Conservation (phyloP, 1,284 basidiomycete species). For the Papiliotrema terrestris region DNA sequence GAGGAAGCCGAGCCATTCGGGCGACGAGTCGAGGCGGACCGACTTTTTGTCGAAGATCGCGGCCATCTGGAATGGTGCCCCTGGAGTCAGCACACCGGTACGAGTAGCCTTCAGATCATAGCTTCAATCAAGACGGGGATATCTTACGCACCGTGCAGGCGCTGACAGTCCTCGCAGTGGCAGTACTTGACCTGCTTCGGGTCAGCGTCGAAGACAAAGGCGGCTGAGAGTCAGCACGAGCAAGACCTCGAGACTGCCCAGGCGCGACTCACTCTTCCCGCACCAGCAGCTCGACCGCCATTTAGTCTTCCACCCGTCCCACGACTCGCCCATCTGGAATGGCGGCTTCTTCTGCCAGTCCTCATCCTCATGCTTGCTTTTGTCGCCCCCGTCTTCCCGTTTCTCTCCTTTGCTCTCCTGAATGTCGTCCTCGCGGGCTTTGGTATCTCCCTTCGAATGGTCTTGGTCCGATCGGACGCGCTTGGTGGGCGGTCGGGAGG, state of each 20-base stretch:
- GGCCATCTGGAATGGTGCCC: slow-evolving; percentile 30
- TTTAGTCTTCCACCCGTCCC: slow-evolving; percentile 27
- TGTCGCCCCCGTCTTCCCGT: slow-evolving; percentile 4
- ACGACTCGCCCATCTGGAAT: slow-evolving; percentile 16
- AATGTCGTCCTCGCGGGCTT: slow-evolving; percentile 8
- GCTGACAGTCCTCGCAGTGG: slow-evolving; percentile 37
- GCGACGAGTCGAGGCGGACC: slow-evolving; percentile 23
- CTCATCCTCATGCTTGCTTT: slow-evolving; percentile 17
- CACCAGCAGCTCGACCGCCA: slow-evolving; percentile 37
- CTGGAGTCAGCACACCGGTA: slow-evolving; percentile 5
- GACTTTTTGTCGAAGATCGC: slow-evolving; percentile 31
- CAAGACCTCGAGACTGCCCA: neutral
- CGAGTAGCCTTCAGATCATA: neutral
- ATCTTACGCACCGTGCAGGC: slow-evolving; percentile 27
- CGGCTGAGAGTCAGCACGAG: slow-evolving; percentile 15
- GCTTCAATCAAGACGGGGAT: neutral
- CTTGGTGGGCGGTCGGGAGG: slow-evolving; percentile 24
- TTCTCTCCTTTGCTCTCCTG: slow-evolving; percentile 14
- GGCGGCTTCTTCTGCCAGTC: slow-evolving; percentile 28
- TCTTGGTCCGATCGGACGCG: slow-evolving; percentile 27
- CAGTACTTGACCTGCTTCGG: slow-evolving; percentile 28
- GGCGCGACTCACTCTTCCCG: slow-evolving; percentile 23
- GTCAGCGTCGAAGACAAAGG: slow-evolving; percentile 25
- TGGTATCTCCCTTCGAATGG: slow-evolving; percentile 22
- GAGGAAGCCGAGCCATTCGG: slow-evolving; percentile 32